These are phyloP conservation scores for Calcarisporium arbuscula DNA, from an alignment of 2,329 filamentous ascomycete species.

Conservation along the genomic window DNA sequence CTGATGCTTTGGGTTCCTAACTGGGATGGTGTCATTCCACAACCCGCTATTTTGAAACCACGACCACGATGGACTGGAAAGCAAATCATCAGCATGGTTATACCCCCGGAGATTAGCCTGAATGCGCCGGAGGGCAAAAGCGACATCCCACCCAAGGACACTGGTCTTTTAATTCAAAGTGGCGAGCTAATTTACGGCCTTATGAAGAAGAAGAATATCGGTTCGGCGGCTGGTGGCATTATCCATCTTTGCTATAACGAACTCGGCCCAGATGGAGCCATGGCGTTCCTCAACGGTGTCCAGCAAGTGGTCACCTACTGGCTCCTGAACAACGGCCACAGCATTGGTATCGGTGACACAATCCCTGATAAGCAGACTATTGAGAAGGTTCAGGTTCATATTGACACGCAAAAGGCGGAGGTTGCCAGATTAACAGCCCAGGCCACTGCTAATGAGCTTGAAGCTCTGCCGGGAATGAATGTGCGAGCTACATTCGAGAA, in stretches of 20 bases:
- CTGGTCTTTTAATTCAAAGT: constrained; percentile 74
- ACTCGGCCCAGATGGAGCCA: constrained; percentile 75
- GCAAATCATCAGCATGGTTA: constrained; percentile 90
- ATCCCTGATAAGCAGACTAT: constrained; percentile 86
- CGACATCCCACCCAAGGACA: constrained; percentile 62
- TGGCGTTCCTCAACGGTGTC: constrained; percentile 92
- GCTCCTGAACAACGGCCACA: constrained; percentile 93
- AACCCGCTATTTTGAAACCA: constrained; percentile 90
- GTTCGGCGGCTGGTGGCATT: constrained; percentile 83
- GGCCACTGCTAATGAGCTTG: constrained; percentile 81
- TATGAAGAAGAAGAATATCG: constrained; percentile 88
- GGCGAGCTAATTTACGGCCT: constrained; percentile 88
- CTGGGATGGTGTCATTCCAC: constrained; percentile 93
- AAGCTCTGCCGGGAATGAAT: constrained; percentile 96
- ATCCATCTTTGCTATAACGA: constrained; percentile 97
- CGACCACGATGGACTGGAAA: constrained; percentile 95
- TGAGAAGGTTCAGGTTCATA: constrained; percentile 73
- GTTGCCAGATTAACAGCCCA: constrained; percentile 68
- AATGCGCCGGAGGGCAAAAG: constrained; percentile 57
- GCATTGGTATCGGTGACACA: constrained; percentile 96
- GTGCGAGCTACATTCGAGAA: constrained; percentile 97
- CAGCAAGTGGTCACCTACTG: constrained; percentile 96
- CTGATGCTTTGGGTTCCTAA: constrained; percentile 95
- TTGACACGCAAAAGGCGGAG: constrained; percentile 73
- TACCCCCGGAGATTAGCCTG: constrained; percentile 80